Percentiles rank a stretch among this genome's conserved stretches.
These are phyloP conservation scores for Pythium brassicae DNA, from an alignment of 352 stramenopile species.

Conservation along the genomic window DNA sequence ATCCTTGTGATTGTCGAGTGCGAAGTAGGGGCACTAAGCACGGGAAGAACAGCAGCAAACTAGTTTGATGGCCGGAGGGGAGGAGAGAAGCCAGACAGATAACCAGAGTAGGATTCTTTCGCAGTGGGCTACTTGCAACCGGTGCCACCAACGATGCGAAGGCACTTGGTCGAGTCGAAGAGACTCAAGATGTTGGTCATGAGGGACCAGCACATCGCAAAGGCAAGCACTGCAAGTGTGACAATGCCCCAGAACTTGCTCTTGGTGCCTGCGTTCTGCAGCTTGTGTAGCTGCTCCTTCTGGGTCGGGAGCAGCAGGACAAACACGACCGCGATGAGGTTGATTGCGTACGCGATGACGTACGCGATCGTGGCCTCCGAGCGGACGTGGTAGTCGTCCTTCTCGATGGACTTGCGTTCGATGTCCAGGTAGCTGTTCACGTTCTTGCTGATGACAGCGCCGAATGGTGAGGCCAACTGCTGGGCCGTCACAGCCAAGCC, in stretches of 20 bases:
- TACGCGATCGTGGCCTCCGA: conserved; percentile 49
- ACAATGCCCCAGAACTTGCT: conserved; percentile 35
- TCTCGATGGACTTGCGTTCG: conserved; percentile 33
- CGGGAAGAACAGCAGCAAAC: no score
- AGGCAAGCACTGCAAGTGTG: conserved; percentile 31
- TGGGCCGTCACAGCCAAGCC: conserved; percentile 38
- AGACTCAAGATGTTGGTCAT: conserved; percentile 61
- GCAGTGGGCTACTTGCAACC: conserved; percentile 18
- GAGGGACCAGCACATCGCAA: conserved; percentile 51
- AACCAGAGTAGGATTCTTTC: no score
- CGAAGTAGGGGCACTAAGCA: no score
- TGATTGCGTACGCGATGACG: conserved; percentile 51
- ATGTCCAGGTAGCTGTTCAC: conserved; percentile 58
- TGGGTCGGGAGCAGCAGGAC: conserved; percentile 43
- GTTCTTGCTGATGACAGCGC: conserved; percentile 49
- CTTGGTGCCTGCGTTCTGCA: conserved; percentile 35
- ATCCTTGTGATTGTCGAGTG: no score
- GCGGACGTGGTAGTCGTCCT: conserved; percentile 35
- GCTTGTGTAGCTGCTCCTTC: conserved; percentile 38
- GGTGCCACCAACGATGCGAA: conserved; percentile 41
- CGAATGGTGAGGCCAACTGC: conserved; percentile 45
- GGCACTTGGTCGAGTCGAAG: conserved; percentile 43
- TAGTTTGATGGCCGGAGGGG: no score
- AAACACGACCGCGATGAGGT: conserved; percentile 42
- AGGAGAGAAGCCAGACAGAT: no score